These are phyloP conservation scores for Botrytis aclada DNA, from an alignment of 2,329 filamentous ascomycete species.

Conservation along the genomic window DNA sequence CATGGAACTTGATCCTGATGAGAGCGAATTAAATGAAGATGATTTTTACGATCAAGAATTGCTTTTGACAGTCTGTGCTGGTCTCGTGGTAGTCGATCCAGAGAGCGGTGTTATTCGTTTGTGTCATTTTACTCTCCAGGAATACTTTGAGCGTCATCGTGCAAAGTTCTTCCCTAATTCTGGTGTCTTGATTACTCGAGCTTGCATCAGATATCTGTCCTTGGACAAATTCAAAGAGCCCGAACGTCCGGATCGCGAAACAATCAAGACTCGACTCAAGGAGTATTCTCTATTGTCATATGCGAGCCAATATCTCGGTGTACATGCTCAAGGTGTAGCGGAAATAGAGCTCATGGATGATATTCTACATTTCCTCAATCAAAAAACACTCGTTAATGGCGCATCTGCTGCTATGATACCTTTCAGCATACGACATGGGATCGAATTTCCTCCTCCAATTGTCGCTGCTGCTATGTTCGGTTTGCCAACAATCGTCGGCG, in stretches of 20 bases:
- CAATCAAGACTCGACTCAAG: conserved; percentile 20
- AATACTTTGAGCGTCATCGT: conserved; percentile 29
- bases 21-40: conserved; percentile 28
- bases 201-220: conserved; percentile 34
- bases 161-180: conserved; percentile 20
- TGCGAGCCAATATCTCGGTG: conserved; percentile 37
- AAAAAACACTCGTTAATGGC: not conserved
- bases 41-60: conserved; percentile 20
- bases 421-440: not conserved
- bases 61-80: conserved; percentile 28
- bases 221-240: conserved; percentile 29
- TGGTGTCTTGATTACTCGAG: conserved; percentile 12
- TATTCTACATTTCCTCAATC: conserved; percentile 2
- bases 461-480: not conserved
- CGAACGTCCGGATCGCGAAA: not conserved
- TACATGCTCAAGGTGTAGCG: conserved; percentile 29
- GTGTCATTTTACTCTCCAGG: conserved; percentile 33
- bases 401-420: not conserved
- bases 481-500: not conserved
- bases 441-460: not conserved
- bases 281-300: conserved; percentile 36
- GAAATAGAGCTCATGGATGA: not conserved
- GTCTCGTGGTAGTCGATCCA: conserved; percentile 32
- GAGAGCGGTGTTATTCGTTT: conserved; percentile 31
- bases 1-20: conserved; percentile 37